These are phyloP conservation scores for Hibiscus trionum DNA, from an alignment of 345 rosid species.

Conservation along the genomic window DNA sequence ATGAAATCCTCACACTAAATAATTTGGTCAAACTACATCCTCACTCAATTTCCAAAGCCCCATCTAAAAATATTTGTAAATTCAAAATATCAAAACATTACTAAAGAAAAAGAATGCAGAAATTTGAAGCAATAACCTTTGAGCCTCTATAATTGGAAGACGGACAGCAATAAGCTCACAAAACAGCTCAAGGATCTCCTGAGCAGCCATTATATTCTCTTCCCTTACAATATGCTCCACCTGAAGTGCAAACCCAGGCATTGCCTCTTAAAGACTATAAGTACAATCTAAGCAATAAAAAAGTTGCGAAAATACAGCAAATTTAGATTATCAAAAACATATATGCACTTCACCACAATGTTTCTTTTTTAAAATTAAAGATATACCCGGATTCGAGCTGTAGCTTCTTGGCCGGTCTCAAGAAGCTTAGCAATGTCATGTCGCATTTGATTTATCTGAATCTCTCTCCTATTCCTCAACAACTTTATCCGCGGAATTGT, in stretches of 20 bases:
- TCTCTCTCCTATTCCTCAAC: conserved; percentile 83
- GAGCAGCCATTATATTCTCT: conserved; percentile 98
- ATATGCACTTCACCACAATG: too few species aligned
- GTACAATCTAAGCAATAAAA: neutral
- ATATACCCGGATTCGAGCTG: conserved; percentile 88
- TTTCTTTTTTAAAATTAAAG: too few species aligned
- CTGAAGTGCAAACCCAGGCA: conserved; percentile 24
- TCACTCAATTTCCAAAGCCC: neutral
- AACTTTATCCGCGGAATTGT: conserved; percentile 72
- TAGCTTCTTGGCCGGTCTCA: conserved; percentile 96
- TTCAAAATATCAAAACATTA: neutral
- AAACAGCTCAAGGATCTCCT: conserved; percentile 85
- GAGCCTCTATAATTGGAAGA: conserved; percentile 83
- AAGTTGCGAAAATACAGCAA: neutral
- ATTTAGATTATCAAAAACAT: neutral
- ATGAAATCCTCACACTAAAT: neutral
- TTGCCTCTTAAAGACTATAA: neutral
- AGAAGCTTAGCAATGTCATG: conserved; percentile 92
- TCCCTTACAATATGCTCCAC: conserved; percentile 92
- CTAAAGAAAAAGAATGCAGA: neutral
- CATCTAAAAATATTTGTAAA: neutral
- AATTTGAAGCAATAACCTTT: conserved; percentile 41
- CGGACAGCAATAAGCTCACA: conserved; percentile 83
- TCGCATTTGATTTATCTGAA: conserved; percentile 90
- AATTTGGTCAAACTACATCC: neutral